Percentiles rank a stretch among this genome's conserved stretches.
These are phyloP conservation scores for Claviceps maximensis DNA, from an alignment of 2,329 filamentous ascomycete genomes.

Conservation along the genomic window DNA sequence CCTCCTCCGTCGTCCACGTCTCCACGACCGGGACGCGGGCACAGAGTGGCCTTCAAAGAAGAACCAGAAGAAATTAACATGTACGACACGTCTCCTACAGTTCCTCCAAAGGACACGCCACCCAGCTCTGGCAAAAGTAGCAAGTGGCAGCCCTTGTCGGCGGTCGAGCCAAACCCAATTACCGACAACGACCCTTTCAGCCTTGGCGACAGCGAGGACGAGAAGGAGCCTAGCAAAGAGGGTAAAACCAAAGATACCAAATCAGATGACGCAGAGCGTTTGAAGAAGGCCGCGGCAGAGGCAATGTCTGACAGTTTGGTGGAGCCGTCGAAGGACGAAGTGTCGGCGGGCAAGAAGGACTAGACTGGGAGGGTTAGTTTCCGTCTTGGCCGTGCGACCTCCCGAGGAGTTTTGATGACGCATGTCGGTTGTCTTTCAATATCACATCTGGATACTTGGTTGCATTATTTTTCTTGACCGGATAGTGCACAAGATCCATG, in stretches of 20 bases:
- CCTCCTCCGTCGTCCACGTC: constrained; percentile 42
- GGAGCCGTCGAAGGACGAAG: constrained; percentile 22
- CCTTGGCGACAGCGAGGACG: constrained; percentile 88
- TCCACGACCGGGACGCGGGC: constrained; percentile 33
- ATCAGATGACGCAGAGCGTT: constrained; percentile 44
- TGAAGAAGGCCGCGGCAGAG: constrained; percentile 53
- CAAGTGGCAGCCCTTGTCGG: constrained; percentile 93
- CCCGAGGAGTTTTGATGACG: background rate
- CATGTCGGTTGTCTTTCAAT: background rate
- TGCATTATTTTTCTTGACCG: background rate
- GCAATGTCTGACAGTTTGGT: constrained; percentile 45
- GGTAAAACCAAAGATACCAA: constrained; percentile 39
- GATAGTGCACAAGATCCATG: background rate
- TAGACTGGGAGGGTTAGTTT: constrained; percentile 8
- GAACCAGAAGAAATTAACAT: constrained; percentile 66
- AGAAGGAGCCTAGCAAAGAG: constrained; percentile 44
- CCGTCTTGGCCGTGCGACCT: background rate
- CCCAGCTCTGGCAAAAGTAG: constrained; percentile 52
- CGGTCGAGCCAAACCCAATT: constrained; percentile 69
- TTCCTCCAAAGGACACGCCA: constrained; percentile 36
- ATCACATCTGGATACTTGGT: background rate
- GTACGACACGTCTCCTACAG: constrained; percentile 52
- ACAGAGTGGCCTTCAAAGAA: constrained; percentile 45
- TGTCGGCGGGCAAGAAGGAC: constrained; percentile 21
- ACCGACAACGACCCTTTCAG: constrained; percentile 92